Conservation (phyloP, 257 asterid genomes). For the Primulina huaijiensis region DNA sequence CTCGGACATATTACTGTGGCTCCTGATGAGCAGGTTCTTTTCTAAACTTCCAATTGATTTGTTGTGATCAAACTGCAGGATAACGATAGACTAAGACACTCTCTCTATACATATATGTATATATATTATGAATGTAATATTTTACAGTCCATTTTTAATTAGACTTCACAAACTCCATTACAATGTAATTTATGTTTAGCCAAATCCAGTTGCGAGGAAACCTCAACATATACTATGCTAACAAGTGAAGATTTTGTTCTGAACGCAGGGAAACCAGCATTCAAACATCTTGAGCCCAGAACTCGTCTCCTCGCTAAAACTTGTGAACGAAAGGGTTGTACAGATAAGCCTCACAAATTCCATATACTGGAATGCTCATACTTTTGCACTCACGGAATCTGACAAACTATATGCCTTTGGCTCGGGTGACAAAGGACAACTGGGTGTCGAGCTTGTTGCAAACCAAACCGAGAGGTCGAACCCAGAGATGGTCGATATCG, state of each 20-base stretch:
- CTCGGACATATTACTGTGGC: conserved; percentile 75
- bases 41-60: conserved; percentile 11
- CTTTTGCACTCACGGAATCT: conserved; percentile 88
- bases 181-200: not conserved
- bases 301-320: conserved; percentile 72
- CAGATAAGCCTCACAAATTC: conserved; percentile 95
- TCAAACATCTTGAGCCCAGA: conserved; percentile 69
- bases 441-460: conserved; percentile 67
- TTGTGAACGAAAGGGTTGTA: conserved; percentile 75
- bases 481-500: conserved; percentile 72
- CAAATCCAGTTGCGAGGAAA: not conserved
- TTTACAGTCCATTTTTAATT: not conserved
- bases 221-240: not conserved
- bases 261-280: conserved; percentile 62
- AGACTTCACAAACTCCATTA: not conserved
- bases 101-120: not conserved
- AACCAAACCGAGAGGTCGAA: conserved; percentile 74
- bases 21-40: conserved; percentile 72
- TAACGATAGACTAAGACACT: too few species aligned
- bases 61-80: not conserved
- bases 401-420: conserved; percentile 93
- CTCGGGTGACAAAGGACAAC: conserved; percentile 96
- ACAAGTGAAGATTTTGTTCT: not conserved
- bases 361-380: conserved; percentile 94
- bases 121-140: too few species aligned